Evolutionary conservation across 2,329 filamentous ascomycete genomes (phyloP), one percentile per base, ranked within the genome.

Genomic region (Colletotrichum liaoningense): DNA sequence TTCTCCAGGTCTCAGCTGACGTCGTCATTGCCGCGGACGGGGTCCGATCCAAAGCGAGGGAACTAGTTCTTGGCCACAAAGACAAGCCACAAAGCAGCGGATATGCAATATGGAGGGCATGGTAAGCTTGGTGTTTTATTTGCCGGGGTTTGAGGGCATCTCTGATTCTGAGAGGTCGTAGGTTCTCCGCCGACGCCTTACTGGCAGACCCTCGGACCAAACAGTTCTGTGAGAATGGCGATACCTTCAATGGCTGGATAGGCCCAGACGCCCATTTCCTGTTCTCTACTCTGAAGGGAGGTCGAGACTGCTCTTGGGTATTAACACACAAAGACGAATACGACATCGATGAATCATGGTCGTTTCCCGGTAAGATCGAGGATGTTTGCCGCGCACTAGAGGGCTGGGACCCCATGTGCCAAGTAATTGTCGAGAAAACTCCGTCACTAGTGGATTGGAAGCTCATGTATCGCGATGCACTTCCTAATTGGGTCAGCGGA

Each of bases 201-300:
- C 82, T 89, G 24, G 80, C 80, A 11, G 88, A 90, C 74, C 86
- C 87, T 1, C 79, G 83, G 26, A 90, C 88, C 1, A 85, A 84
- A 38, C 84, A 89, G 46, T 89, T 90, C 68, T 89, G 88, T 75
- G 83, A 81, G 42, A 84, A 90, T 70, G 89, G 88, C 42, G 89
- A 91, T 78, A 88, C 87, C 0, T 90, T 90, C 80, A 89, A 89
- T 67, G 89, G 88, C 30, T 88, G 86, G 89, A 87, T 90, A 67
- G 88, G 88, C 2, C 87, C 87, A 2, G 87, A 90, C 74, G 86
- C 88, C 63, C 88, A 90, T 75, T 88, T 90, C 73, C 80, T 91
- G 1, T 89, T 90, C 76, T 88, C 87, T 6, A 89, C 88, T 3
- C 86, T 91, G 75, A 89, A 90, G 79, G 83, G 84, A 74, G 88